A percentile compares a stretch with the other conserved stretches of the same genome.
These are phyloP conservation scores for Monilinia polystroma DNA, from an alignment of 2,329 filamentous ascomycete species.

Conservation along the genomic window DNA sequence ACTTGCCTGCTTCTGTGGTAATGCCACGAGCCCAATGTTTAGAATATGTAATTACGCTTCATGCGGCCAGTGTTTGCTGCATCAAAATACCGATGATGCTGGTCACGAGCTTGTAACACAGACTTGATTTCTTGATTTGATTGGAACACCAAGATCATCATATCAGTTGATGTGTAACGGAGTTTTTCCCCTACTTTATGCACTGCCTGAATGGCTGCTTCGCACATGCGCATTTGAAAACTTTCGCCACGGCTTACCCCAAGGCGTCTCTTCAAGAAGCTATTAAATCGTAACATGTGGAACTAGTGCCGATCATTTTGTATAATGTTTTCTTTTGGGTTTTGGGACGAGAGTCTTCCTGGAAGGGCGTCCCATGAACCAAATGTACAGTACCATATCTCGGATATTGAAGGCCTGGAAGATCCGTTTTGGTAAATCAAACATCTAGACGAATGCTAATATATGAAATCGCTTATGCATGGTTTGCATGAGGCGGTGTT, in stretches of 20 bases:
- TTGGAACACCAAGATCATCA: slow-evolving; percentile 19
- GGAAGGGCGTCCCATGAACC: not conserved
- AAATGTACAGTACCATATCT: not conserved
- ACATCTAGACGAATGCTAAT: slow-evolving; percentile 2
- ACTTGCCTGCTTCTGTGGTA: not conserved
- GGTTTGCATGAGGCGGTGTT: slow-evolving; percentile 10
- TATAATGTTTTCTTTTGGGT: not conserved
- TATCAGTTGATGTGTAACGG: slow-evolving; percentile 15
- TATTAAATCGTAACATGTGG: not conserved
- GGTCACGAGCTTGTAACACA: slow-evolving; percentile 13
- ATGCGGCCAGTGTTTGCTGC: slow-evolving; percentile 1
- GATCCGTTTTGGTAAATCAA: not conserved
- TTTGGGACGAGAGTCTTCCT: not conserved
- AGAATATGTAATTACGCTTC: no score
- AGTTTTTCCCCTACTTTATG: slow-evolving; percentile 8
- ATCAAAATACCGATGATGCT: slow-evolving; percentile 13
- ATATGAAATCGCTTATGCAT: slow-evolving; percentile 15
- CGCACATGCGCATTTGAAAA: not conserved
- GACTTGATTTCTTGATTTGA: not conserved
- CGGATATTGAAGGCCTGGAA: not conserved
- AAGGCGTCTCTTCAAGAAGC: not conserved
- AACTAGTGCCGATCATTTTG: not conserved
- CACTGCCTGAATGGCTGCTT: slow-evolving; percentile 16
- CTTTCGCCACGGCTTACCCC: not conserved
- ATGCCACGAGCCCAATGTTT: not conserved